Evolutionary conservation across 1,139 yeast genomes (phyloP), one percentile per base, ranked within the genome.

Genomic region (Komagataea norvegica): DNA sequence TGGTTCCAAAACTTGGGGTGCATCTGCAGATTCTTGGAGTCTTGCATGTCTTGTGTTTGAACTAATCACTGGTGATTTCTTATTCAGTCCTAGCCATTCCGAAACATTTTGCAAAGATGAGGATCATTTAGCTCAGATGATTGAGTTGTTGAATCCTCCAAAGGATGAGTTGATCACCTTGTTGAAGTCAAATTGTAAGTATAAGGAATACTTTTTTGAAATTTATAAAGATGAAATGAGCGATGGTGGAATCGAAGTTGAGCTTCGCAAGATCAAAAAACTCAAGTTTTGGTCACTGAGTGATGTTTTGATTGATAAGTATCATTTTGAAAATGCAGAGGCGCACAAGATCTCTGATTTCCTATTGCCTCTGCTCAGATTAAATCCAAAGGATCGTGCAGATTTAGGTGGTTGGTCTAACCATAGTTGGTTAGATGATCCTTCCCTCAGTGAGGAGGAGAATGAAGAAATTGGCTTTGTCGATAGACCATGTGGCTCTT

Each of bases 61-160:
- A 61, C 67, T 86, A 28, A 62, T 86, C 37, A 85, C 95, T 4
- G 94, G 94, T 5, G 95, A 87, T 59, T 86, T 80, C 53, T 61
- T 86, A 36, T 87, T 86, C 60, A 93, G 85, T 56, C 95, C 95
- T 9, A 22, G 29, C 5, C 9, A 9, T 9, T 38, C 38, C 4
- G 22, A 16, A 10, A 14, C 11, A 10, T 85, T 80, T 55, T 62
- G 71, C 42, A 82, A 83, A 55, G 88, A 84, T 56, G 95, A 86
- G 50, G 95, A 86, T 59, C 95, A 86, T 59, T 60, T 86, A 47
- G 95, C 94, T 0, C 95, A 85, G 56, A 82, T 85, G 21, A 74
- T 84, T 28, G 95, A 85, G 61, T 64, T 85, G 27, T 60, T 83
- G 18, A 29, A 33, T 11, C 40, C 45, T 30, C 88, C 89, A 2